A percentile compares a stretch with the other conserved stretches of the same genome.
Conservation (phyloP, 1,139 yeast species). For the Ogataea hybrid region DNA sequence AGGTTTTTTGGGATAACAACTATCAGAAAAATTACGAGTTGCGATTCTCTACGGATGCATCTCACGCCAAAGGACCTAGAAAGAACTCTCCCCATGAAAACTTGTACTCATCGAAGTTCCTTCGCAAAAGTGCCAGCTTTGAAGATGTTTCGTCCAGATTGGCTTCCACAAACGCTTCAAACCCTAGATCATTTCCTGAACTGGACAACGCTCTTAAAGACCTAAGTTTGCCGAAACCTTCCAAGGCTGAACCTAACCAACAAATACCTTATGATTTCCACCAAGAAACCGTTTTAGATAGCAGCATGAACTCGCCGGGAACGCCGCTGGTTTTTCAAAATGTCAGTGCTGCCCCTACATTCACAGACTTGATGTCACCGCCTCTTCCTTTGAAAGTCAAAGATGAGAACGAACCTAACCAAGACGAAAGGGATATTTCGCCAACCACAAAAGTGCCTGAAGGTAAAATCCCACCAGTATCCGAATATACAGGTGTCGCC, state of each 20-base stretch:
- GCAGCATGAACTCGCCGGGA: conserved; percentile 27
- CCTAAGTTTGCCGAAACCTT: conserved; percentile 8
- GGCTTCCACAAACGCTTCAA: background rate
- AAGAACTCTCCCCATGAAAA: conserved; percentile 4
- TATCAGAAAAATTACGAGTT: conserved; percentile 51
- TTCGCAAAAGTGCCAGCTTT: conserved; percentile 21
- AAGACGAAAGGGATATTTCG: conserved; percentile 1
- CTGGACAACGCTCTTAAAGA: conserved; percentile 3
- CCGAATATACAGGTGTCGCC: background rate
- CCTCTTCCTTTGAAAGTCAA: conserved; percentile 8
- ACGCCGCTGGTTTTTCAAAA: conserved; percentile 24
- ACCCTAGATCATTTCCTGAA: conserved; percentile 4
- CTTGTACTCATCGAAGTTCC: conserved; percentile 16
- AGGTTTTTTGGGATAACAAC: conserved; percentile 82
- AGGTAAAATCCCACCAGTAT: background rate
- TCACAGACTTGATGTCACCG: conserved; percentile 18
- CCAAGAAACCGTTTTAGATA: conserved; percentile 9
- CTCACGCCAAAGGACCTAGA: background rate
- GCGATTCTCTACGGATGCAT: conserved; percentile 5
- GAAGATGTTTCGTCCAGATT: conserved; percentile 9
- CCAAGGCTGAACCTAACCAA: background rate
- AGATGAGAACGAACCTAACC: conserved; percentile 1
- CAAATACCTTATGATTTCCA: conserved; percentile 1
- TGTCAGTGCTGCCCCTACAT: conserved; percentile 16
- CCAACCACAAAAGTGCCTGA: conserved; percentile 6